Base-by-base conservation (phyloP, 2,329 filamentous ascomycete species). In the Aspergillus tubingensis region DNA sequence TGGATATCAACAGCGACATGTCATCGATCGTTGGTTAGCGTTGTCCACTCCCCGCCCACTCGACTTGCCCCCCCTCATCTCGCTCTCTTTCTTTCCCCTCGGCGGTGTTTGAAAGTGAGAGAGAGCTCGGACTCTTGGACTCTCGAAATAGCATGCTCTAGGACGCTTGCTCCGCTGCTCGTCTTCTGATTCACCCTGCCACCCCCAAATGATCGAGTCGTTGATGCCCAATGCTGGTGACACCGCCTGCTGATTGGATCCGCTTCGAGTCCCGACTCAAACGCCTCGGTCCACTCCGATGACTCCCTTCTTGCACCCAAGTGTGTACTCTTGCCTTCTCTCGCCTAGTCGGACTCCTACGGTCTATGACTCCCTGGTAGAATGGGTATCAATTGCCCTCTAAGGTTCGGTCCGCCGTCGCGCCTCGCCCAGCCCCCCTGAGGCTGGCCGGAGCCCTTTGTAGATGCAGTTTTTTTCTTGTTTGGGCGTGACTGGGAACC, bases 141-240 rank as follows among this genome's bases (percentile, higher is more conserved):
- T 54, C 59, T 57, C 47, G 59, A 53, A 54, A 60, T 51, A 43
- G 58, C 54, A 56, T 47, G 44, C 13, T 60, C 49, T 15, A 30
- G 21, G 44, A 47, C 44, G 57, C 57, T 47, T 54, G 39, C 13
- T 52, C 27, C 48, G 43, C 53, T 41, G 32, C n/a, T 36, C 43
- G 44, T 56, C 52, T 56, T 51, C 44, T 60, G 43, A 53, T 67
- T 63, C 54, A 53, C 59, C 62, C 63, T 63, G 60, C 57, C 60
- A 65, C 60, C 63, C 52, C 48, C 52, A 64, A 60, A 36, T 36
- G 30, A 60, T 57, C 58, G 49, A 58, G 55, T 64, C 59, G 41
- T 68, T 70, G 68, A 65, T 70, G 68, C 68, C 68, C 68, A 69
- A 69, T 68, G 57, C 57, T 54, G 52, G 52, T 44, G 17, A 53